These are phyloP conservation scores for Lasiosphaeria ovina DNA, from an alignment of 495 filamentous ascomycete species.

Conservation along the genomic window DNA sequence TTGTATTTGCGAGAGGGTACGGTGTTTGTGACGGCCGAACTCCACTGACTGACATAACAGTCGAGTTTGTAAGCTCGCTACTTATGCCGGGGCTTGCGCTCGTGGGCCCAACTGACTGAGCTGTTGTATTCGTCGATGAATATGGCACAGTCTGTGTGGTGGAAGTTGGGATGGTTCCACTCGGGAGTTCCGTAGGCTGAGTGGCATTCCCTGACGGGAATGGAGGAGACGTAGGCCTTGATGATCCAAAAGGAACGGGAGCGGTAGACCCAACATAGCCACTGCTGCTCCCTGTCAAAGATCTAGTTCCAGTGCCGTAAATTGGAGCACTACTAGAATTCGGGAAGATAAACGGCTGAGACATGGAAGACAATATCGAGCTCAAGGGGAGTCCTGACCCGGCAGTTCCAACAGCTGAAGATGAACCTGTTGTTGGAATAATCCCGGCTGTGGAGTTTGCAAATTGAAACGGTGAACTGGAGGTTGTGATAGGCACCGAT, in stretches of 20 bases:
- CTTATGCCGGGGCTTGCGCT: constrained; percentile 1
- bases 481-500: not conserved
- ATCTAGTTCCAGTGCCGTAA: not conserved
- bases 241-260: not conserved
- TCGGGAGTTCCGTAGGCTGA: not conserved
- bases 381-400: not conserved
- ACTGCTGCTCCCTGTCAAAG: not conserved
- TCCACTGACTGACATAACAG: not conserved
- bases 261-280: not conserved
- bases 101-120: constrained; percentile 10
- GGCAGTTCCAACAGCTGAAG: constrained; percentile 9
- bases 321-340: not conserved
- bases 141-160: constrained; percentile 9
- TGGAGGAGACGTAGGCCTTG: not conserved
- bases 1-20: constrained; percentile 22
- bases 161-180: not conserved
- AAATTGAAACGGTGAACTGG: constrained; percentile 4
- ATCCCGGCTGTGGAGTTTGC: constrained; percentile 8
- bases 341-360: not conserved
- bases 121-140: constrained; percentile 22
- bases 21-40: constrained; percentile 8
- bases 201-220: not conserved
- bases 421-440: not conserved
- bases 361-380: not conserved
- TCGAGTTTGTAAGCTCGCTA: not conserved